Percentiles rank a stretch among this genome's conserved stretches.
These are phyloP conservation scores for Trichoderma arundinaceum DNA, from an alignment of 2,329 filamentous ascomycete species.

Conservation along the genomic window DNA sequence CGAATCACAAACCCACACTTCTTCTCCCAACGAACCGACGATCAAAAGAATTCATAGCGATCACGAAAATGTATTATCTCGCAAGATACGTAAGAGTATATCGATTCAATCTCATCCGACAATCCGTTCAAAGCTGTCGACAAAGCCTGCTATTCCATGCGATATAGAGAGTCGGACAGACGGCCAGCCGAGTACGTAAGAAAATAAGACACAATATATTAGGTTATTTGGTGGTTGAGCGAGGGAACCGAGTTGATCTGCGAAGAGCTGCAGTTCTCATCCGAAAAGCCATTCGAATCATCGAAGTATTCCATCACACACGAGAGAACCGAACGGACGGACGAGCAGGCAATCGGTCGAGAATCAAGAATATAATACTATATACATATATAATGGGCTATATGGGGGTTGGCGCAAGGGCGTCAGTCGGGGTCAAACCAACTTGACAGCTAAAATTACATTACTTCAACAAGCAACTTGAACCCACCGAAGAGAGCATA, in stretches of 20 bases:
- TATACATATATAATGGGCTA: background rate
- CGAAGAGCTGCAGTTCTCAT: background rate
- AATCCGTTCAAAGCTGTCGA: too few relatives aligned
- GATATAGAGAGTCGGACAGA: background rate
- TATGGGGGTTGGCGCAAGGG: background rate
- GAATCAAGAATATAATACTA: background rate
- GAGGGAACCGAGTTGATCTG: too few relatives aligned
- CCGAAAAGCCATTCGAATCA: background rate
- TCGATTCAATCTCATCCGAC: too few relatives aligned
- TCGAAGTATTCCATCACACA: background rate
- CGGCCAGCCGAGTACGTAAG: slow-evolving; percentile 7
- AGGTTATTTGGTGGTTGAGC: background rate
- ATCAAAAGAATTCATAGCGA: too few relatives aligned
- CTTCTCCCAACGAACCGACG: too few relatives aligned
- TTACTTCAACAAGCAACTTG: background rate
- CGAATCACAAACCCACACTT: too few relatives aligned
- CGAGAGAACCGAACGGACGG: background rate
- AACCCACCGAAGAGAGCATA: background rate
- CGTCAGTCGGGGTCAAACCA: too few relatives aligned
- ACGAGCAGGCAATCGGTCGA: background rate
- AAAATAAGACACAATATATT: background rate
- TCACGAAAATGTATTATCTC: too few relatives aligned
- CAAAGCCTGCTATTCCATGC: too few relatives aligned
- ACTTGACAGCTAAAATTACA: too few relatives aligned
- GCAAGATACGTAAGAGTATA: too few relatives aligned